Base-by-base conservation (phyloP, 768 basidiomycete genomes). In the Macrocybe gigantea region DNA sequence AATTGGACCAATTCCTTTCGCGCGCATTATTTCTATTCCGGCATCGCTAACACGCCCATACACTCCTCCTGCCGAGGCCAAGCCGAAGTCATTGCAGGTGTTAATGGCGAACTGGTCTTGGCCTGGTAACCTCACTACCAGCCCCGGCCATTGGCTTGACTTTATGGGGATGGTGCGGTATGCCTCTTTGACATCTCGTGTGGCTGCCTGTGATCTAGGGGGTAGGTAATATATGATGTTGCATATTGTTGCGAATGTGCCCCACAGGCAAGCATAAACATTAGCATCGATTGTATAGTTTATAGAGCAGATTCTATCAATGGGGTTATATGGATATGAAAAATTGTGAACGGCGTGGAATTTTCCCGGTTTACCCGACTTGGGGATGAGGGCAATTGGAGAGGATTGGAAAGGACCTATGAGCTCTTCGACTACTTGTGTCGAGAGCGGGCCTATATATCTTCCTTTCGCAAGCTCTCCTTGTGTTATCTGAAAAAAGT, bases 171-270 rank as follows among this genome's bases (percentile, higher is more conserved):
- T 53, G 0, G 59, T 67, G 0, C 64, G 52, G 42, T 73, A 75
- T 0, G 72, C 74, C 48, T 73, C 69, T 0, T 61, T 51, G 1
- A 77, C 55, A 38, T 71, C 69, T 0, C 60, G 53, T 0, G 58
- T 56, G 0, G 58, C 66, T 1, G 44, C 61, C 54, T 72, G 60
- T 0, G 64, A 61, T 0, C 57, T 59, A 1, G 59, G 63, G 2
- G 68, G 68, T 0, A 69, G 61, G 2, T 40, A 15, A 2, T 41
- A 50, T 13, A 63, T 52, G 1, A 63, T 35, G 15, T 58, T 45
- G 7, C 48, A 52, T 1, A 66, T 44, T 1, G 53, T 44, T 1
- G 50, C 12, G 48, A 68, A 68, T 0, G 63, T 64, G 0, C 66
- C 62, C 59, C 63, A 69, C 2, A 61, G 60, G 40, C 58, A 61